Evolutionary conservation across 176 grass and related monocot species (phyloP).

Genomic region (Luzula sylvatica): DNA sequence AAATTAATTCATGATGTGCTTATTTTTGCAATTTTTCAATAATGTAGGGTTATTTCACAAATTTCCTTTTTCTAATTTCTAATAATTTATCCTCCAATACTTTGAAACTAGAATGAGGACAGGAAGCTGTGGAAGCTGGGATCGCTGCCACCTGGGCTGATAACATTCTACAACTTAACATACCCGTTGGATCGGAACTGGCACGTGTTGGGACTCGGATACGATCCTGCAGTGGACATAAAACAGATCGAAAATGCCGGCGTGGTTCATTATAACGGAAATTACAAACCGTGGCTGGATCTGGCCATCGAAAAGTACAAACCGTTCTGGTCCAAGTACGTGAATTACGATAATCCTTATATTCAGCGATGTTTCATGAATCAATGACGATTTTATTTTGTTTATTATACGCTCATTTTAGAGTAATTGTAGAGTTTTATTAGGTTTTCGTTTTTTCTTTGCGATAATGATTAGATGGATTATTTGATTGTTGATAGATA

Average conservation of each 20-base stretch:
- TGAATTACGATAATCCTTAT: slow-evolving; percentile 51
- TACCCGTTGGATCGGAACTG: slow-evolving; percentile 66
- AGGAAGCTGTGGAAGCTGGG: slow-evolving; percentile 93
- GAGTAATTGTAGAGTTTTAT: too few relatives aligned
- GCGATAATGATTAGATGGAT: too few relatives aligned
- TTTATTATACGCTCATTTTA: too few relatives aligned
- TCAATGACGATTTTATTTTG: slow-evolving; percentile 34
- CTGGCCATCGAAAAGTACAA: slow-evolving; percentile 92
- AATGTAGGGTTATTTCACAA: too few relatives aligned
- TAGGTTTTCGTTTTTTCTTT: too few relatives aligned
- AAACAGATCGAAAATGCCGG: slow-evolving; percentile 61
- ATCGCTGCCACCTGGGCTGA: slow-evolving; percentile 75
- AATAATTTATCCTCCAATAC: too few relatives aligned
- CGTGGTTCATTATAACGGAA: slow-evolving; percentile 90
- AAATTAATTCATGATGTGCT: too few relatives aligned
- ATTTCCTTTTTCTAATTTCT: too few relatives aligned
- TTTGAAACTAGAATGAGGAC: slow-evolving; percentile 95
- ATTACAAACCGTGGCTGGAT: slow-evolving; percentile 96
- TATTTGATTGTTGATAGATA: too few relatives aligned
- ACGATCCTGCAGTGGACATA: slow-evolving; percentile 77
- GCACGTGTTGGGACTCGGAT: slow-evolving; percentile 94
- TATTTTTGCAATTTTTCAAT: too few relatives aligned
- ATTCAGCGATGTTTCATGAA: slow-evolving; percentile 52
- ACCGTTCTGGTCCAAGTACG: slow-evolving; percentile 81
- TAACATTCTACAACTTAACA: slow-evolving; percentile 98